phyloP scores from a whole-genome alignment of 345 rosid genomes.

The Eucalyptus dawsonii region DNA sequence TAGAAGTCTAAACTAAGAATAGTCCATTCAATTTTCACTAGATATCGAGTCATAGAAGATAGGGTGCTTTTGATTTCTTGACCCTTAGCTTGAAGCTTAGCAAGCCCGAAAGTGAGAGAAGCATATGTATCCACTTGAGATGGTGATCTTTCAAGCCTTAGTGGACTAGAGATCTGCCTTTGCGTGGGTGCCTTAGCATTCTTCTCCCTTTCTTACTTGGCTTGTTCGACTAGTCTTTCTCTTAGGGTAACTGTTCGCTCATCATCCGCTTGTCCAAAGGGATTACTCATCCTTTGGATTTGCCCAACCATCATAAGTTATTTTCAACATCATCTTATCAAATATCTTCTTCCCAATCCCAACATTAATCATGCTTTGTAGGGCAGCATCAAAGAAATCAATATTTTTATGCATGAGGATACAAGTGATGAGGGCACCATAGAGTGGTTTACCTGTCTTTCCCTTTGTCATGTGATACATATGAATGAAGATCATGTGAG shows the following conservation, averaged over 20 bases:
- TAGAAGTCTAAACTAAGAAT: not conserved
- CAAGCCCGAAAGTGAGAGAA: not conserved
- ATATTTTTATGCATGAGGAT: no score
- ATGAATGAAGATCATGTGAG: no score
- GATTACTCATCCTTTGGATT: not conserved
- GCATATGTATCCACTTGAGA: not conserved
- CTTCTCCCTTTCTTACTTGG: not conserved
- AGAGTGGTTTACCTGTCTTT: no score
- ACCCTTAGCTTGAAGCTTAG: not conserved
- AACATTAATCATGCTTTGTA: no score
- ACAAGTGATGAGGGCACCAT: no score
- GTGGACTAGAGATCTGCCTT: not conserved
- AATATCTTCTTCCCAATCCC: no score
- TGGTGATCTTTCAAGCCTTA: not conserved
- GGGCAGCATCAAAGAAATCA: rapidly evolving
- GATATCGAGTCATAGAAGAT: not conserved
- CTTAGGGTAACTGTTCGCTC: not conserved
- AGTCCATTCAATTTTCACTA: not conserved
- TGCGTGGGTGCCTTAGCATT: not conserved
- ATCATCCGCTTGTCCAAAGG: not conserved
- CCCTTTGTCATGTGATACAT: no score
- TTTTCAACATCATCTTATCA: not conserved
- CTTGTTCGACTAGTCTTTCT: not conserved
- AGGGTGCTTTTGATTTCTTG: not conserved
- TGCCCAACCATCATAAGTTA: not conserved